Evolutionary conservation across 805 yeast species (phyloP), one percentile per base, ranked within the genome.

Genomic region (Millerago galiae): DNA sequence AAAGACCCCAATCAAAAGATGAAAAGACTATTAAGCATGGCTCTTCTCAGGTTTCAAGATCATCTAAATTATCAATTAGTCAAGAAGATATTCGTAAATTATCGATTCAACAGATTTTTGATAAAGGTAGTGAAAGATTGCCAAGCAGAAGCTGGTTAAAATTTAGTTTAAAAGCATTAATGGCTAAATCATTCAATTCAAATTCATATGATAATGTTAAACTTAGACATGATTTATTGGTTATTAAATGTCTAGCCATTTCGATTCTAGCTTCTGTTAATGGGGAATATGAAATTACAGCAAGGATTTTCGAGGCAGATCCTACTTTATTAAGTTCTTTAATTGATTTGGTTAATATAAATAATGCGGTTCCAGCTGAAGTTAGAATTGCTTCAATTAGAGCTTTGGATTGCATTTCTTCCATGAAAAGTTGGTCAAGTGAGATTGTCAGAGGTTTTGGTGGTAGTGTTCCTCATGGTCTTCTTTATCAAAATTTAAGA

Each of bases 381-480:
- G 68, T 85, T 2, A 72, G 81, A 45, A 62, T 73, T 34, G 73
- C 80, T 34, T 85, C 91, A 2, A 59, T 81, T 38, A 75, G 78
- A 46, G 75, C 90, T 0, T 67, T 90, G 40, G 84, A 83, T 47
- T 75, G 81, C 47, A 76, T 87, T 6, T 74, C 95, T 1, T 66
- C 74, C 16, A 79, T 78, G 53, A 77, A 78, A 37, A 72, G 72
- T 4, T 83, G 89, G 76, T 81, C 90, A 14, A 70, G 81, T 38
- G 96, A 89, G 50, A 70, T 90, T 17, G 70, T 89, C 41, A 72
- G 88, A 44, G 79, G 85, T 11, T 60, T 89, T 49, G 87, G 93
- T 16, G 96, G 93, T 9, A 87, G 87, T 58, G 88, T 90, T 32
- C 79, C 81, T 46, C 96, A 90, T 61, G 97, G 97, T 1, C 63